A percentile compares a stretch with the other conserved stretches of the same genome.
Conservation (phyloP, 1,139 yeast species). For the Pichia sp. region DNA sequence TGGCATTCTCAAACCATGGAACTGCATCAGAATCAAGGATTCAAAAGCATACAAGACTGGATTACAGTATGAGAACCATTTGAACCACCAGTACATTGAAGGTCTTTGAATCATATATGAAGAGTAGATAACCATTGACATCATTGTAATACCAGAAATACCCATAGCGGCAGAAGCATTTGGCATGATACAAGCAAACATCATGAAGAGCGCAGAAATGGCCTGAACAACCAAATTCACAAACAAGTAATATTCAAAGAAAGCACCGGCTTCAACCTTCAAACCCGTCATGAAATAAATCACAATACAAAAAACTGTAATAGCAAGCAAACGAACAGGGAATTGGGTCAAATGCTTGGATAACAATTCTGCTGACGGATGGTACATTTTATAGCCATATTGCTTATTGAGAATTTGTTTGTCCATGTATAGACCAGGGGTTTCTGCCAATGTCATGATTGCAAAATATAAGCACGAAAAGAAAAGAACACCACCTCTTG, state of each 20-base stretch:
- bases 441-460: conserved; percentile 34
- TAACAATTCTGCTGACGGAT: conserved; percentile 40
- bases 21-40: conserved; percentile 44
- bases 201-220: conserved; percentile 37
- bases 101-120: conserved; percentile 52
- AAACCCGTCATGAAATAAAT: conserved; percentile 35
- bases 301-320: conserved; percentile 29
- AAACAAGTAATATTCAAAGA: conserved; percentile 34
- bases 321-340: conserved; percentile 30
- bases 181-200: conserved; percentile 41
- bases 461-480: conserved; percentile 37
- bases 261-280: conserved; percentile 34
- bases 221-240: conserved; percentile 33
- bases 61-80: conserved; percentile 51
- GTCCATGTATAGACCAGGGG: conserved; percentile 32
- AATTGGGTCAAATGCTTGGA: conserved; percentile 34
- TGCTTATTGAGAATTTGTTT: conserved; percentile 38
- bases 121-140: conserved; percentile 41
- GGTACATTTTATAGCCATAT: conserved; percentile 34
- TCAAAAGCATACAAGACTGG: conserved; percentile 52
- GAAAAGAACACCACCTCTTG: conserved; percentile 33
- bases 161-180: conserved; percentile 45
- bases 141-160: conserved; percentile 38
- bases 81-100: conserved; percentile 56
- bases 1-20: conserved; percentile 44